Base-by-base conservation (phyloP, 306 rosid species). In the Dalbergia cochinchinensis region DNA sequence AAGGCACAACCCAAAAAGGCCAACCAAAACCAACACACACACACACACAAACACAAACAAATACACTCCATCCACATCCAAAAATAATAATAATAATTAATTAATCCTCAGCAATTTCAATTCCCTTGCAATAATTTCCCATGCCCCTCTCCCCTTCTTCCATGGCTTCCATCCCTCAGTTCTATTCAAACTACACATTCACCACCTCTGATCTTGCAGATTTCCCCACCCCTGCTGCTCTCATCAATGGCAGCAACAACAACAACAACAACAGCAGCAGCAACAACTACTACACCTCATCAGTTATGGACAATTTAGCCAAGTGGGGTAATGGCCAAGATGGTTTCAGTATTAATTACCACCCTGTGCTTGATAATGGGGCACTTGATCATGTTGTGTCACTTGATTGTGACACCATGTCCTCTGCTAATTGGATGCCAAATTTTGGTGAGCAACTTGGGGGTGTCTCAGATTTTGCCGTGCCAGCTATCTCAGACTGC, bases 161-260 rank as follows among this genome's bases (percentile, higher is more conserved):
- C 70, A 92, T 92, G 94, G 87, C 85, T 76, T 85, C 91, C 66
- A 65, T 81, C 79, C 84, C 86, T 79, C 88, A 86, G 14, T 85
- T 90, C 82, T 88, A 88, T 78, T 37, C 87, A 76, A 82, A 78
- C 85, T 81, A 79, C 53, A 55, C 88, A 9, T 86, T 86, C 78
- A 81, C 86, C 55, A 45, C 86, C 74, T 11, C 72, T 48, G 71
- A 79, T 65, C 69, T 85, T 41, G 45, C 67, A 0, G 85, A 77
- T 18, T 76, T 83, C 55, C 51, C 85, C 9, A 34, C 77, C 1
- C 33, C 81, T 4, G 57, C 80, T 3, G 55, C 54, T 4, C 67
- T 39, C 5, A 9, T 31, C 13, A 64, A 37, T 20, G 20, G 15
- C 3, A 37, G 18, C 15, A 7, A 8, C 63, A 54, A 54, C 7